phyloP scores from a whole-genome alignment of 768 basidiomycete species.

The Boletus pseudopeckii region DNA sequence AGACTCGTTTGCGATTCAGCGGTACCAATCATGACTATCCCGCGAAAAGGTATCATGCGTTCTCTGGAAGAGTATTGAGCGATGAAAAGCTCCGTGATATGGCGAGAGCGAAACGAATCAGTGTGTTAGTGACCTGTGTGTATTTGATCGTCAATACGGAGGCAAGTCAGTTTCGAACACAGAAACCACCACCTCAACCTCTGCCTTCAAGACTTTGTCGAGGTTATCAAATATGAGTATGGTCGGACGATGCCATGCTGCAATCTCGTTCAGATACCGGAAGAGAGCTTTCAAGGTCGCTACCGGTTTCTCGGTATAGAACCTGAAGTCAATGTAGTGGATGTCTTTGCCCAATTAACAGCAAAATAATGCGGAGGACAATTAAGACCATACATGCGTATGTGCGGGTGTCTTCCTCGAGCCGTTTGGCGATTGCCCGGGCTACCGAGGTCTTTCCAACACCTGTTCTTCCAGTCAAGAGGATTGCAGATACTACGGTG shows the following conservation, averaged over 20 bases:
- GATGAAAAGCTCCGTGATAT: conserved; percentile 76
- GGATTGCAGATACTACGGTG: conserved; percentile 56
- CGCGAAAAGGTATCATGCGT: conserved; percentile 50
- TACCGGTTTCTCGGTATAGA: conserved; percentile 63
- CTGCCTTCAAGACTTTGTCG: conserved; percentile 72
- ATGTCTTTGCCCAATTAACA: conserved; percentile 49
- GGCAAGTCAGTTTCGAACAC: neutral
- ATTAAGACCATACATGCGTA: conserved; percentile 55
- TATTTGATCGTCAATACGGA: neutral
- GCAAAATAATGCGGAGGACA: neutral
- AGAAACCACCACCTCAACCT: conserved; percentile 69
- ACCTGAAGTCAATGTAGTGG: conserved; percentile 72
- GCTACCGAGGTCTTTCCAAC: conserved; percentile 82
- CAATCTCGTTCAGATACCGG: conserved; percentile 70
- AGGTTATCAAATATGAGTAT: conserved; percentile 88
- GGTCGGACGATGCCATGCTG: conserved; percentile 72
- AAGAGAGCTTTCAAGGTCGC: conserved; percentile 65
- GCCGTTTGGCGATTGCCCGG: conserved; percentile 50
- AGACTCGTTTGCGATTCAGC: conserved; percentile 64
- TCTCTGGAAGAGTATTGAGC: conserved; percentile 57
- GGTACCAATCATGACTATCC: conserved; percentile 73
- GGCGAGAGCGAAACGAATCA: conserved; percentile 79
- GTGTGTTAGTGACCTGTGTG: conserved; percentile 55
- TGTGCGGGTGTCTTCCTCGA: conserved; percentile 61
- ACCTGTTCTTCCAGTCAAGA: conserved; percentile 76